phyloP scores from a whole-genome alignment of 1,284 basidiomycete species.

The Microstroma glucosiphilum region DNA sequence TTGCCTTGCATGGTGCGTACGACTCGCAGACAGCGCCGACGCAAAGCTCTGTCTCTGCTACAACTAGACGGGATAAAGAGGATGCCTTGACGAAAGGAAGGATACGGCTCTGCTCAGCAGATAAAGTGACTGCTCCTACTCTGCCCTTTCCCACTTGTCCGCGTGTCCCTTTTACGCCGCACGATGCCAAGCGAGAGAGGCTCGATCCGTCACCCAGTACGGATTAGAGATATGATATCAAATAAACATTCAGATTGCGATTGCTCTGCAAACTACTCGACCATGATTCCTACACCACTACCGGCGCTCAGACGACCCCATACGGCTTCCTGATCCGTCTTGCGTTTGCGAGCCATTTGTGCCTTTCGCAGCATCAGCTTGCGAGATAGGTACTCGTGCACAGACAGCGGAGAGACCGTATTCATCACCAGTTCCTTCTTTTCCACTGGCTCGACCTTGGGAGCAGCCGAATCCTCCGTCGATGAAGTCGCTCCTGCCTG shows the following conservation, averaged over 20 bases:
- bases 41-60: no score
- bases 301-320: constrained; percentile 23
- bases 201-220: background rate
- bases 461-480: constrained; percentile 1
- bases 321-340: constrained; percentile 32
- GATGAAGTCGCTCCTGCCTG: background rate
- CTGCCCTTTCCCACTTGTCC: background rate
- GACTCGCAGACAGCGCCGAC: background rate
- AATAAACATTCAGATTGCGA: background rate
- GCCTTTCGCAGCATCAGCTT: constrained; percentile 40
- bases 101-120: background rate
- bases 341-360: constrained; percentile 29
- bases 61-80: background rate
- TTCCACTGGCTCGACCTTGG: constrained; percentile 10
- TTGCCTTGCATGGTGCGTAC: background rate
- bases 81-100: background rate
- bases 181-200: background rate
- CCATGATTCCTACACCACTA: background rate
- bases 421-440: constrained; percentile 9
- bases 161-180: background rate
- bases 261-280: background rate
- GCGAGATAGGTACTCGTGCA: constrained; percentile 39
- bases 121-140: background rate
- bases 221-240: background rate
- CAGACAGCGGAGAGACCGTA: constrained; percentile 15